Percentiles rank a stretch among this genome's conserved stretches.
Evolutionary conservation across 2,329 filamentous ascomycete species (phyloP).

Genomic region (Onygena corvina): DNA sequence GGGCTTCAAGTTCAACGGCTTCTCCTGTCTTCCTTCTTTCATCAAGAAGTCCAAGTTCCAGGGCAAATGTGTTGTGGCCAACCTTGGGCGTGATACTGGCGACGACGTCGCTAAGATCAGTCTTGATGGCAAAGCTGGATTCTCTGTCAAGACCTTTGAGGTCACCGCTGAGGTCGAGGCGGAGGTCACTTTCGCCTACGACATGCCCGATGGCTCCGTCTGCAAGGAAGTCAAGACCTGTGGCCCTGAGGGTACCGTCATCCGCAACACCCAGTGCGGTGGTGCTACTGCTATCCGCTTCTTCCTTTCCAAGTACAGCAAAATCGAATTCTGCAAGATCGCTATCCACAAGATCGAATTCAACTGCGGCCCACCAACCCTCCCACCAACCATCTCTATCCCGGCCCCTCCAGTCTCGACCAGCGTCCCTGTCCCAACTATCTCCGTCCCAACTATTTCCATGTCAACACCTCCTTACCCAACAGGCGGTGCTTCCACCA

Average conservation of each 20-base stretch:
- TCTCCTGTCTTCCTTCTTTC: constrained; percentile 52
- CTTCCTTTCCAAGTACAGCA: constrained; percentile 44
- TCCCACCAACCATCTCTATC: constrained; percentile 56
- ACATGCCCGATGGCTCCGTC: constrained; percentile 65
- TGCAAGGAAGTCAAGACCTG: constrained; percentile 70
- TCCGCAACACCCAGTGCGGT: constrained; percentile 83
- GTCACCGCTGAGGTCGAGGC: constrained; percentile 63
- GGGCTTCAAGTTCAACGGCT: constrained; percentile 63
- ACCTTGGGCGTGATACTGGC: constrained; percentile 29
- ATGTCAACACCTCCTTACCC: constrained; percentile 39
- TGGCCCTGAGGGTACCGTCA: constrained; percentile 52
- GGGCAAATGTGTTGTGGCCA: constrained; percentile 51
- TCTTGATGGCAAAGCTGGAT: constrained; percentile 44
- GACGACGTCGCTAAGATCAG: constrained; percentile 48
- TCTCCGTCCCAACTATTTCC: constrained; percentile 75
- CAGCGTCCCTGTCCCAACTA: too few relatives aligned
- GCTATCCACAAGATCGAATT: constrained; percentile 64
- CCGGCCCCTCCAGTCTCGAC: constrained; percentile 44
- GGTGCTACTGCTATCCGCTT: constrained; percentile 74
- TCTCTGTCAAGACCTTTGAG: constrained; percentile 66
- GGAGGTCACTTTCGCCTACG: constrained; percentile 74
- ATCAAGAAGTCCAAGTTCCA: constrained; percentile 16
- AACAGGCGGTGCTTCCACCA: neutral
- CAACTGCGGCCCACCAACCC: constrained; percentile 45
- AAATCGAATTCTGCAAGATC: constrained; percentile 52